Base-by-base conservation (phyloP, 192 early-diverging fungal genomes). In the Borealophlyctis nickersoniae region DNA sequence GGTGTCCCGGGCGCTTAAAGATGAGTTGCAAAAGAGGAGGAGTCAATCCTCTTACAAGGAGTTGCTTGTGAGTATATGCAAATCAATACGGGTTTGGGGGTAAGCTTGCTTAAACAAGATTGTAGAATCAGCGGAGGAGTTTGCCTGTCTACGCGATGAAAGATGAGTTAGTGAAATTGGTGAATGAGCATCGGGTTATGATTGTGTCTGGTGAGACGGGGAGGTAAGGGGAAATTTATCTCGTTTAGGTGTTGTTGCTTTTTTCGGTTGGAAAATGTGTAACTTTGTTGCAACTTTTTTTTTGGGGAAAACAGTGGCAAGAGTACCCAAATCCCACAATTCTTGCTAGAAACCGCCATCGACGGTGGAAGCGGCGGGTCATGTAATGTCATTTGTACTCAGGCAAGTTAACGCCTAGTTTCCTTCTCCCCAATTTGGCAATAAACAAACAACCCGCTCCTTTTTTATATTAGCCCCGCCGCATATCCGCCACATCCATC, bases 131-230 rank as follows among this genome's bases (percentile, higher is more conserved):
- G 32, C 63, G 89, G 35, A 65, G 62, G 28, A 61, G 71, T 0
- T 63, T 91, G 11, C 90, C 90, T 0, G 87, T 91, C 19, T 73
- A 57, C 49, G 66, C 66, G 3, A 83, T 83, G 67, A 64, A 76
- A 19, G 70, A 85, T 2, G 71, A 83, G 7, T 74, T 91, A 33
- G 34, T 89, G 48, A 36, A 76, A 1, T 29, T 77, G 2, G 34
- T 90, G 36, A 27, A 63, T 27, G 32, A 50, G 7, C 52, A 87
- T 60, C 86, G 83, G 59, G 87, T 92, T 0, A 62, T 91, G 7
- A 79, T 92, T 50, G 71, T 92, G 7, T 90, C 83, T 36, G 90
- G 90, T n/a, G 90, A 89, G 64, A 92, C 90, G 2, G 89, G 89
- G 72, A 81, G 77, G 71, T 66, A 52, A 62, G 34, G n/a, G n/a